phyloP scores from a whole-genome alignment of 371 early-diverging fungal genomes.

The Mortierella sp. region DNA sequence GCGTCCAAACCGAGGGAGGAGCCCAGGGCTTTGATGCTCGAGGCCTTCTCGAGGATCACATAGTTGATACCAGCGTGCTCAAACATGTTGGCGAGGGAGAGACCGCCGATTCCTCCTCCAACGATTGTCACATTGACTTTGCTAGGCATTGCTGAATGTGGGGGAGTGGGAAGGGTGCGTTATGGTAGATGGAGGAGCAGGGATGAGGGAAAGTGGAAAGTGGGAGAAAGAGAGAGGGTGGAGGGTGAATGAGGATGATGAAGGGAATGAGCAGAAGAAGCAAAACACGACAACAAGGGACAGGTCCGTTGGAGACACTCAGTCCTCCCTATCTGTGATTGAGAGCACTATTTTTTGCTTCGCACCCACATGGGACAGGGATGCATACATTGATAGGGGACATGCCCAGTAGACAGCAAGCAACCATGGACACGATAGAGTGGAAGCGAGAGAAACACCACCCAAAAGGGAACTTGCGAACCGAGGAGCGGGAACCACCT shows the following conservation, averaged over 20 bases:
- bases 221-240: not conserved
- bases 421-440: no score
- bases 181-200: no score
- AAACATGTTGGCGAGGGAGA: slow-evolving; percentile 52
- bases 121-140: slow-evolving; percentile 40
- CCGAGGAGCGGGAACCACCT: not conserved
- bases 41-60: slow-evolving; percentile 35
- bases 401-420: no score
- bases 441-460: not conserved
- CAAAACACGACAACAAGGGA: not conserved
- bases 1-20: slow-evolving; percentile 50
- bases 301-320: not conserved
- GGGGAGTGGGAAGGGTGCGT: not conserved
- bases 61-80: slow-evolving; percentile 45
- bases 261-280: not conserved
- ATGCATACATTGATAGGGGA: no score
- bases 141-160: not conserved
- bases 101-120: slow-evolving; percentile 54
- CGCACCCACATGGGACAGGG: not conserved
- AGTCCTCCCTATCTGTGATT: not conserved
- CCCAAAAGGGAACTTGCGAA: not conserved
- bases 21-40: slow-evolving; percentile 30
- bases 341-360: no score
- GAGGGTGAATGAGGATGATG: not conserved
- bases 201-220: not conserved